Percentiles rank a stretch among this genome's conserved stretches.
phyloP scores from a whole-genome alignment of 768 basidiomycete species.

The Tylopilus subfusipes region DNA sequence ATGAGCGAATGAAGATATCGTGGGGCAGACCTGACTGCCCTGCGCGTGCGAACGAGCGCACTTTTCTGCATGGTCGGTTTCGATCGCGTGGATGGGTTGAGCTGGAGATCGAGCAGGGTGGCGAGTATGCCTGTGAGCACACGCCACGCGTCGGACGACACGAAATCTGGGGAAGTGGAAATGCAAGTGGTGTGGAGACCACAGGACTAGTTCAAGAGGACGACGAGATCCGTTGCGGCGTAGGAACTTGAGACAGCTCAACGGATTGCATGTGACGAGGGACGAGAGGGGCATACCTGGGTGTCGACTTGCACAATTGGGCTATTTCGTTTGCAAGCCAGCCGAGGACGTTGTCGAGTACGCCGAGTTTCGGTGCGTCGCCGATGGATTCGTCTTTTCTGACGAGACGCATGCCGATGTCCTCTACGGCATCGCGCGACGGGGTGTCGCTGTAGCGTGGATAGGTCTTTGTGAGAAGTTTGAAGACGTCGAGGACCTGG shows the following conservation, averaged over 20 bases:
- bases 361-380: conserved; percentile 48
- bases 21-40: no score
- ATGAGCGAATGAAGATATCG: conserved; percentile 49
- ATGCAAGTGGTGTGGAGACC: conserved; percentile 55
- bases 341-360: conserved; percentile 67
- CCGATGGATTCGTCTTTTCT: conserved; percentile 52
- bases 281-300: conserved; percentile 47
- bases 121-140: conserved; percentile 51
- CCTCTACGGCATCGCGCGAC: conserved; percentile 71
- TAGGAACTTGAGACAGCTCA: no score
- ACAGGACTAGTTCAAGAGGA: conserved; percentile 70
- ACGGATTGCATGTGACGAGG: not conserved
- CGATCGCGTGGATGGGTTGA: conserved; percentile 47
- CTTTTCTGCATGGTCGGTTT: conserved; percentile 62
- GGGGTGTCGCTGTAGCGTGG: conserved; percentile 70
- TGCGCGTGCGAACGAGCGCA: conserved; percentile 51
- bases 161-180: no score
- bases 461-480: conserved; percentile 70
- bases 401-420: conserved; percentile 61
- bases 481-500: conserved; percentile 70
- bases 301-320: conserved; percentile 49
- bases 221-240: conserved; percentile 60
- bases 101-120: no score
- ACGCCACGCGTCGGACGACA: conserved; percentile 50
- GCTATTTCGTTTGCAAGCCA: conserved; percentile 73